These are phyloP conservation scores for Serendipita sp. DNA, from an alignment of 768 basidiomycete species.

Conservation along the genomic window DNA sequence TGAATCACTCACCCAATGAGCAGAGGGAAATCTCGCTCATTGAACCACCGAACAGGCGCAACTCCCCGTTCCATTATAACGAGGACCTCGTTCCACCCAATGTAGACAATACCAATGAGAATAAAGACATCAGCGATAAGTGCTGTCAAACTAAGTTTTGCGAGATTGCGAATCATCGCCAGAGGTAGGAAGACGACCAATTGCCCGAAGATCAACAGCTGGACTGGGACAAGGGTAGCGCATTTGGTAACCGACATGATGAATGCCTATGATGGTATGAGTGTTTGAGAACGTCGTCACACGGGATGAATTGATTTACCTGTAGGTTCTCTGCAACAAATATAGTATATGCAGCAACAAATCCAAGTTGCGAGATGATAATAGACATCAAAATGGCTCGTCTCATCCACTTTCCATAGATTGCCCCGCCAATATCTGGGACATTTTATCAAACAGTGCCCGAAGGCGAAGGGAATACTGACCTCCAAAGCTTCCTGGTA, in stretches of 20 bases:
- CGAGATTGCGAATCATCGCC: slow-evolving; percentile 81
- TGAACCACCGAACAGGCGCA: slow-evolving; percentile 73
- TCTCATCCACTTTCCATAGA: slow-evolving; percentile 92
- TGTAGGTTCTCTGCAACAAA: slow-evolving; percentile 86
- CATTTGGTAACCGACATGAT: slow-evolving; percentile 68
- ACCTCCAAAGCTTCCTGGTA: slow-evolving; percentile 91
- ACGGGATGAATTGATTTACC: slow-evolving; percentile 16
- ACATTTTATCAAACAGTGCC: background rate
- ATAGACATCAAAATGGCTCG: slow-evolving; percentile 77
- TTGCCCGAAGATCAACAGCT: slow-evolving; percentile 69
- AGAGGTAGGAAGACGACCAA: slow-evolving; percentile 77
- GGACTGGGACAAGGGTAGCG: slow-evolving; percentile 43
- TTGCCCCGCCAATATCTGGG: slow-evolving; percentile 75
- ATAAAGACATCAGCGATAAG: slow-evolving; percentile 93
- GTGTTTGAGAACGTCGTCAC: background rate
- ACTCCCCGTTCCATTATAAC: slow-evolving; percentile 53
- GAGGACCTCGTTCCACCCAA: slow-evolving; percentile 68
- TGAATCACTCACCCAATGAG: slow-evolving; percentile 59
- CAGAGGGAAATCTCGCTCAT: slow-evolving; percentile 73
- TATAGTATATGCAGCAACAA: slow-evolving; percentile 82
- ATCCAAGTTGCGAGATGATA: slow-evolving; percentile 75
- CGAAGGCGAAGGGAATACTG: slow-evolving; percentile 12
- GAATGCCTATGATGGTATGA: slow-evolving; percentile 44
- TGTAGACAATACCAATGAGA: slow-evolving; percentile 69
- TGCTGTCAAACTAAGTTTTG: slow-evolving; percentile 83